A percentile compares a stretch with the other conserved stretches of the same genome.
These are phyloP conservation scores for Phytophthora hybrid DNA, from an alignment of 352 stramenopile genomes.

Conservation along the genomic window DNA sequence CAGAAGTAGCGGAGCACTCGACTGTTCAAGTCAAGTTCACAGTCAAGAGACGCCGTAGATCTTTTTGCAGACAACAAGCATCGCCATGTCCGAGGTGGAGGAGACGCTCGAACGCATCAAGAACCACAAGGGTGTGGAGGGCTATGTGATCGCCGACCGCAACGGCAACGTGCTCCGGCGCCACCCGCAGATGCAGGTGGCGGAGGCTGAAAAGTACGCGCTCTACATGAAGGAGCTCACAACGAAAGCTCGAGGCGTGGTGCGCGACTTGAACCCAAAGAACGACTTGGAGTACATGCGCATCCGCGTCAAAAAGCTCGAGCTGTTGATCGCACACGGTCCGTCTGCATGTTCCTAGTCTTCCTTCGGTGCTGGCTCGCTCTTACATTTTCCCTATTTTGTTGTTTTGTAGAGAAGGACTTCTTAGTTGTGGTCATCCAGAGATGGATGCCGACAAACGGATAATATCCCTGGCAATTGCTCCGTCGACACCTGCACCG, in stretches of 20 bases:
- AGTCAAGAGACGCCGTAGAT: constrained; percentile 18
- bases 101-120: constrained; percentile 96
- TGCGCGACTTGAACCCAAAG: constrained; percentile 95
- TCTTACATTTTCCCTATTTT: constrained; percentile 3
- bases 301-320: constrained; percentile 93
- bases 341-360: constrained; percentile 14
- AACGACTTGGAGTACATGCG: constrained; percentile 95
- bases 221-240: constrained; percentile 92
- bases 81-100: constrained; percentile 91
- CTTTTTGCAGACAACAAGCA: constrained; percentile 15
- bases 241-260: constrained; percentile 92
- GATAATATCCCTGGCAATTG: constrained; percentile 8
- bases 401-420: constrained; percentile 75
- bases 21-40: neutral
- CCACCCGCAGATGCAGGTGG: constrained; percentile 91
- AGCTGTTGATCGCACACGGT: constrained; percentile 94
- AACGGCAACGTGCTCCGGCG: constrained; percentile 91
- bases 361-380: neutral
- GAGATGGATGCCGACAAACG: constrained; percentile 82
- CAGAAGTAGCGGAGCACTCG: no score
- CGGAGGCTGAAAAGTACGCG: constrained; percentile 93
- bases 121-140: constrained; percentile 94
- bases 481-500: constrained; percentile 2
- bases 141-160: constrained; percentile 95
- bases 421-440: constrained; percentile 96